Base-by-base conservation (phyloP, 2,329 filamentous ascomycete species). In the Canariomyces notabilis region DNA sequence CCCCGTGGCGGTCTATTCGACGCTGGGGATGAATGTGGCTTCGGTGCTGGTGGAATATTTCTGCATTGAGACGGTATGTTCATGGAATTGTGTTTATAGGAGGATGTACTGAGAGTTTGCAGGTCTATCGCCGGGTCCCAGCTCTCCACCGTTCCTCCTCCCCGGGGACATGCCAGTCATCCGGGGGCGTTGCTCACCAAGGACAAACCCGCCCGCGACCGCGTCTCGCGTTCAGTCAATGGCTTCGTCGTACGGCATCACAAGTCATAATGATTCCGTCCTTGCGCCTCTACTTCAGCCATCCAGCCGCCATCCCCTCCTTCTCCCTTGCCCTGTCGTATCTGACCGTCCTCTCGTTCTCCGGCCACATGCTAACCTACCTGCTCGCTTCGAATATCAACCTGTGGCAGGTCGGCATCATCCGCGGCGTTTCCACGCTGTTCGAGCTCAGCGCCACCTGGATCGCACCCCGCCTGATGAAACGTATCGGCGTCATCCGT, bases 401-500 rank as follows among this genome's bases (percentile, higher is more conserved):
- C 11, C 8, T 23, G 5, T 14, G 11, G 14, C 34, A 44, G 18
- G 70, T 84, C 21, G 76, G 76, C 31, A 44, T 74, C 12, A 69
- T 76, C 37, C 70, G 81, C 5, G 74, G 75, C 0, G 51, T 72
- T 5, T 74, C 75, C 20, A 73, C 76, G 1, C 46, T 70, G 2
- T 72, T 79, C 38, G 82, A 85, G 57, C 62, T 85, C 2, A 65
- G 67, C 4, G 79, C 82, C 0, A 85, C 82, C 0, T 82, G 76
- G 70, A 59, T 74, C 1, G 78, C 75, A 0, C 81, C 81, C 0
- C 64, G 67, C 44, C 59, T 82, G 11, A 81, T 80, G 70, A 56
- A 55, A 2, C 64, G 62, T 31, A 73, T 83, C 26, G 79, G 80
- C 0, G 67, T 73, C 1, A 68, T 85, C 6, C 68, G 86, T 16